Base-by-base conservation (phyloP, 768 basidiomycete genomes). In the Auricularia heimuer region DNA sequence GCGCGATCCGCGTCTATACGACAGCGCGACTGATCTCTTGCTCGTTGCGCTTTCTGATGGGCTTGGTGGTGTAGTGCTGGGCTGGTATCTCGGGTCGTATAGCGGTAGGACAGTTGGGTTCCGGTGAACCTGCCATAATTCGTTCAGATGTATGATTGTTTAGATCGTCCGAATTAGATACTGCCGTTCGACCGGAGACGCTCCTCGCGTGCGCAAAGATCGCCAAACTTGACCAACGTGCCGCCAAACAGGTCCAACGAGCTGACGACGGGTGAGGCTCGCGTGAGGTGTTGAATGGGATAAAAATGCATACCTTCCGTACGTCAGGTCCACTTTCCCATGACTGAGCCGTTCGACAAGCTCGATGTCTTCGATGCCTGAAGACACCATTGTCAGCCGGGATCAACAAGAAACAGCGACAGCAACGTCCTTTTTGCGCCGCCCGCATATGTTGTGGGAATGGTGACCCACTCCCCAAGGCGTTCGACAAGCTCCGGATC, bases 391-490 rank as follows among this genome's bases (percentile, higher is more conserved):
- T 29, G 1, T 29, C 12, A 42, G 34, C 39, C 8, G 54, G 36
- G 29, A n/a, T 24, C 24, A 18, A 54, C 21, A 33, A 14, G 8
- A 16, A 12, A 67, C 56, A 24, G 56, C 56, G 44, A 63, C 7
- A n/a, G 24, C 39, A 8, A 67, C 69, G 45, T 72, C 92, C 95
- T 85, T 79, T 86, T 91, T 2, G 97, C 97, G 11, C 97, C 97
- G 2, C 97, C 97, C 0, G 97, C 97, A 73, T 99, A 99, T 10
- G 97, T 98, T 0, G 92, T 92, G 1, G 94, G 93, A 67, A 98
- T 89, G 1, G 75, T 81, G 14, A 87, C 89, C 96, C 95, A 98
- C 77, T 94, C 82, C 0, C 94, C 95, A 0, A 98, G 83, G 65
- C 82, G 86, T 67, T 75, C 68, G 2, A 98, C 96, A 3, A 99